These are phyloP conservation scores for Brassica balearica DNA, from an alignment of 441 rosid species.

Conservation along the genomic window DNA sequence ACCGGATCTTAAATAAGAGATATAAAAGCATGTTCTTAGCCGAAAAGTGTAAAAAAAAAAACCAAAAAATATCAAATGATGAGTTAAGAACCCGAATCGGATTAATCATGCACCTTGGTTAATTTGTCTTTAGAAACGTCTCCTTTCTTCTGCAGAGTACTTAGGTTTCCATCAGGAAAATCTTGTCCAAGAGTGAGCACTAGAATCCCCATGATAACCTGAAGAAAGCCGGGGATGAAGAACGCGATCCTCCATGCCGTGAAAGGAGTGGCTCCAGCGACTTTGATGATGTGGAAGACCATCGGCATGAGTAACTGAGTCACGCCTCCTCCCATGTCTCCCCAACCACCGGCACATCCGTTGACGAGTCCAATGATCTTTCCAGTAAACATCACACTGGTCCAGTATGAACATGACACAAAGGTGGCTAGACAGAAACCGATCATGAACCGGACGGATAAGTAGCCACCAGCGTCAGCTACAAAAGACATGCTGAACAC, in stretches of 20 bases:
- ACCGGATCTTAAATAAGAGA: too few relatives aligned
- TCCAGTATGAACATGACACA: constrained; percentile 53
- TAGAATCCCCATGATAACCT: constrained; percentile 46
- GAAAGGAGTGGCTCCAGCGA: constrained; percentile 45
- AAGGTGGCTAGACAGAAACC: constrained; percentile 53
- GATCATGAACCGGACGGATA: constrained; percentile 49
- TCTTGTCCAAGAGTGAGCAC: constrained; percentile 51
- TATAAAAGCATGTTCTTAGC: too few relatives aligned
- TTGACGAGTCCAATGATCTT: constrained; percentile 49
- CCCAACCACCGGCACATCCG: constrained; percentile 54
- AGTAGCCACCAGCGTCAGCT: constrained; percentile 39
- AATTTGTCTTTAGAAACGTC: constrained; percentile 48
- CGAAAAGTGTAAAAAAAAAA: too few relatives aligned
- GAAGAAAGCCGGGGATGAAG: constrained; percentile 46
- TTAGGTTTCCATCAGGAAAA: constrained; percentile 49
- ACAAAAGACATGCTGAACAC: constrained; percentile 49
- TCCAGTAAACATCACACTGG: constrained; percentile 49
- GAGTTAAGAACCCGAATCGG: too few relatives aligned
- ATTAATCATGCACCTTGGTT: constrained; percentile 34
- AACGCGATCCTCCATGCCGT: constrained; percentile 53
- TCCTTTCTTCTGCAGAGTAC: constrained; percentile 45
- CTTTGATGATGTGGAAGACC: constrained; percentile 38
- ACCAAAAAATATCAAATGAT: too few relatives aligned
- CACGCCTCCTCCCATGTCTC: constrained; percentile 53
- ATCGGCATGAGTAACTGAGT: constrained; percentile 52